Conservation (phyloP, 768 basidiomycete genomes). For the Phlebiopsis flavidoalba region DNA sequence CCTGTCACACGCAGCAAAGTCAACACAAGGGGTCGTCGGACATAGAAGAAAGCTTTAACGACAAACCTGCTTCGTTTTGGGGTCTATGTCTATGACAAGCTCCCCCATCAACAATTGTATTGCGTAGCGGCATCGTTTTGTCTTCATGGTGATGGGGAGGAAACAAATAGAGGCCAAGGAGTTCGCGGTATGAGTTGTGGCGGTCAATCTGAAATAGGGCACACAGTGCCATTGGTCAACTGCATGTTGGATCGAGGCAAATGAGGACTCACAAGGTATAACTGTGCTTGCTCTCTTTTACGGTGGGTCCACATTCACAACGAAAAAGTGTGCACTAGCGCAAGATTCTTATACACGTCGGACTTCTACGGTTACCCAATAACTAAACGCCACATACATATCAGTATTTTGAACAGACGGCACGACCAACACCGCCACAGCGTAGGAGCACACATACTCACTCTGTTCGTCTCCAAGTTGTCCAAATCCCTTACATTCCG, state of each 20-base stretch:
- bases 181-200: slow-evolving; percentile 77
- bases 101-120: slow-evolving; percentile 92
- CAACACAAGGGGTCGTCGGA: neutral
- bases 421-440: neutral
- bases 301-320: slow-evolving; percentile 19
- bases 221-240: neutral
- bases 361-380: slow-evolving; percentile 99
- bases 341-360: slow-evolving; percentile 88
- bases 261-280: no score
- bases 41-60: neutral
- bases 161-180: slow-evolving; percentile 81
- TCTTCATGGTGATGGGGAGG: slow-evolving; percentile 85
- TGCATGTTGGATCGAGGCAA: neutral
- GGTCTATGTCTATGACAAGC: slow-evolving; percentile 87
- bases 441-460: slow-evolving; percentile 43
- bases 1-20: slow-evolving; percentile 41
- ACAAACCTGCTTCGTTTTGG: slow-evolving; percentile 61
- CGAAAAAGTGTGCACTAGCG: slow-evolving; percentile 62
- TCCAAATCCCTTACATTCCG: slow-evolving; percentile 56
- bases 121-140: slow-evolving; percentile 58
- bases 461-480: slow-evolving; percentile 82
- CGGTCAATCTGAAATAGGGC: slow-evolving; percentile 73
- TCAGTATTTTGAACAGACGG: neutral
- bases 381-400: slow-evolving; percentile 46
- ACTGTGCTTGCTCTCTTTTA: neutral